Evolutionary conservation across 2,329 filamentous ascomycete genomes (phyloP).

Genomic region (Anisogramma anomala): DNA sequence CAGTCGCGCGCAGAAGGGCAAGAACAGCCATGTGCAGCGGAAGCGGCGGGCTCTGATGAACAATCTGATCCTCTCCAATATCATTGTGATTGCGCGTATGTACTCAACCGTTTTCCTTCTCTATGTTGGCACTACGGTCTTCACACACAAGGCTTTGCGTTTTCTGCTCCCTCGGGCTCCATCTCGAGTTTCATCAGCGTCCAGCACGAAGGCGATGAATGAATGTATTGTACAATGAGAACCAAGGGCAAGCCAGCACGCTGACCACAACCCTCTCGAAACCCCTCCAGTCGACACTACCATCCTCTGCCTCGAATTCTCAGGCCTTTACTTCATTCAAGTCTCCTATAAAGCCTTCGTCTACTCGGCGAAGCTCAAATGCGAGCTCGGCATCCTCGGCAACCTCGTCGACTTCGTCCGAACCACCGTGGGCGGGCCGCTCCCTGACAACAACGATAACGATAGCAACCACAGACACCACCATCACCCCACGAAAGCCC

Average conservation of each 20-base stretch:
- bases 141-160: background rate
- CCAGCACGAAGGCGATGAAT: no score
- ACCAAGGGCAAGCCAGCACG: no score
- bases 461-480: no score
- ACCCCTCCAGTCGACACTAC: constrained; percentile 20
- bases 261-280: background rate
- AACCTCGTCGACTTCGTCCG: constrained; percentile 23
- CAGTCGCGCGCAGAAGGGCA: constrained; percentile 20
- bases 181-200: no score
- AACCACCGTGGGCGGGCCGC: background rate
- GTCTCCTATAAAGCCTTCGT: constrained; percentile 24
- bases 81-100: constrained; percentile 24
- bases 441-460: background rate
- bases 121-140: background rate
- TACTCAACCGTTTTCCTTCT: background rate
- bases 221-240: no score
- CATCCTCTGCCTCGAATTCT: constrained; percentile 23
- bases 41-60: constrained; percentile 32
- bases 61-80: constrained; percentile 36
- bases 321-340: constrained; percentile 24
- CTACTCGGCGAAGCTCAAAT: constrained; percentile 28
- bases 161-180: no score
- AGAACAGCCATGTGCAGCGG: constrained; percentile 21
- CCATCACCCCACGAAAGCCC: background rate
- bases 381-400: constrained; percentile 27